Percentiles rank a stretch among this genome's conserved stretches.
Evolutionary conservation across 441 rosid species (phyloP).

Genomic region (Euphorbia schlechtendalii): DNA sequence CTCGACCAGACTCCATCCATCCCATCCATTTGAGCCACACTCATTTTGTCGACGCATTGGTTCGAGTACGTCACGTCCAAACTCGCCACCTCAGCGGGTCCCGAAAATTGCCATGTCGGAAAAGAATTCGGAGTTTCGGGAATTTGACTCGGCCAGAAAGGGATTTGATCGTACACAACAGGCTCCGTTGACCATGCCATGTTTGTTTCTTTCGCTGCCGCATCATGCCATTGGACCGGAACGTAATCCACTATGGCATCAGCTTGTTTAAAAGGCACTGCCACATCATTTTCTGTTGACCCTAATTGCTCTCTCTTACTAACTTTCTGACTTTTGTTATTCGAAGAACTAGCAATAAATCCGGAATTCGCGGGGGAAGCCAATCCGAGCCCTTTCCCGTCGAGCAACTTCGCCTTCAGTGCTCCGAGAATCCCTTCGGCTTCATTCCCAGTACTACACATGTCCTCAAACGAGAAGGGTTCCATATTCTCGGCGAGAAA

Average conservation of each 20-base stretch:
- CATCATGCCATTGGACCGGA: conserved; percentile 23
- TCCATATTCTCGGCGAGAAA: conserved; percentile 22
- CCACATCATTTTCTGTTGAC: not conserved
- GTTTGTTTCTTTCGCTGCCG: conserved; percentile 16
- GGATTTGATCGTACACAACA: conserved; percentile 12
- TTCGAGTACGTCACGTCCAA: conserved; percentile 19
- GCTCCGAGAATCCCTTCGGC: conserved; percentile 43
- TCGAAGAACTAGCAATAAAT: not conserved
- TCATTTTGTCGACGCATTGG: conserved; percentile 16
- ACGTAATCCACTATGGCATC: conserved; percentile 17
- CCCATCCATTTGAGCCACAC: conserved; percentile 21
- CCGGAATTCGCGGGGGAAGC: conserved; percentile 16
- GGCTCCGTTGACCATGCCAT: conserved; percentile 25
- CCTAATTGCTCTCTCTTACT: not conserved
- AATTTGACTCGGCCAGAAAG: conserved; percentile 28
- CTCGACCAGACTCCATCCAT: conserved; percentile 26
- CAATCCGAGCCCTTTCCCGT: conserved; percentile 29
- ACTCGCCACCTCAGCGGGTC: conserved; percentile 14
- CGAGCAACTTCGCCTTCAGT: conserved; percentile 42
- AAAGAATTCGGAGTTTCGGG: conserved; percentile 20
- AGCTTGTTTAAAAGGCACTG: not conserved
- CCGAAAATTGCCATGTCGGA: conserved; percentile 25
- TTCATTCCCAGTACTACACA: conserved; percentile 29
- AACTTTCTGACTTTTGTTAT: conserved; percentile 2
- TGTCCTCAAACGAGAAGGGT: conserved; percentile 47